phyloP scores from a whole-genome alignment of 257 asterid genomes.

The Henckelia pumila region DNA sequence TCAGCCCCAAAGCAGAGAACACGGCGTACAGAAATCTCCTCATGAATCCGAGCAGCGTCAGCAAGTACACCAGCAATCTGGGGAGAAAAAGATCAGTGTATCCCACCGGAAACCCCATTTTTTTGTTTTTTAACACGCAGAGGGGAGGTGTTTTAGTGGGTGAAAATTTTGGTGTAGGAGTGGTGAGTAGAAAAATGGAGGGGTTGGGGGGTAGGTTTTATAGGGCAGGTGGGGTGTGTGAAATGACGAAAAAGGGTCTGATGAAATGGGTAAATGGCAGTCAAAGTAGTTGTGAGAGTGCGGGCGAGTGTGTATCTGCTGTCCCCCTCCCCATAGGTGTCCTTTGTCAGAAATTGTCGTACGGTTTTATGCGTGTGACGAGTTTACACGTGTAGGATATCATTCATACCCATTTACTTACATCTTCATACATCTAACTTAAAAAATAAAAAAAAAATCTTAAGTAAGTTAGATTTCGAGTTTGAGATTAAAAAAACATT shows the following conservation, averaged over 20 bases:
- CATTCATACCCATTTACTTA: background rate
- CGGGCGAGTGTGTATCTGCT: conserved; percentile 35
- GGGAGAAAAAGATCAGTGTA: conserved; percentile 74
- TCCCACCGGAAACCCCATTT: conserved; percentile 92
- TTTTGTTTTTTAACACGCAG: background rate
- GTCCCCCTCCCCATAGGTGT: conserved; percentile 25
- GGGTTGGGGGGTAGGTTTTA: conserved; percentile 30
- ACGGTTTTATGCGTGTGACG: conserved; percentile 32
- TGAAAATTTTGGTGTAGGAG: conserved; percentile 22
- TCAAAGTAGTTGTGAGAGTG: background rate
- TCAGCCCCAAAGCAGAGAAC: conserved; percentile 50
- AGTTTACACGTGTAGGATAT: background rate
- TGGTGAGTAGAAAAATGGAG: background rate
- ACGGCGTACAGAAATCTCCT: conserved; percentile 39
- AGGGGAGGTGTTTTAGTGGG: background rate
- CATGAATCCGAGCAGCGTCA: conserved; percentile 53
- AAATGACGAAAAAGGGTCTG: conserved; percentile 42
- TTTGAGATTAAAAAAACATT: too few species aligned
- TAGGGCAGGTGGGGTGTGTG: conserved; percentile 10
- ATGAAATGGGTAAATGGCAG: background rate
- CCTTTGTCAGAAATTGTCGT: conserved; percentile 31
- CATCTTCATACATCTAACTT: too few species aligned
- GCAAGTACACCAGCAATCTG: conserved; percentile 48
- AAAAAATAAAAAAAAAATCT: too few species aligned
- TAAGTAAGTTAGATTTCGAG: too few species aligned